Evolutionary conservation across 2,329 filamentous ascomycete species (phyloP).

Genomic region (Aspergillus sp.): DNA sequence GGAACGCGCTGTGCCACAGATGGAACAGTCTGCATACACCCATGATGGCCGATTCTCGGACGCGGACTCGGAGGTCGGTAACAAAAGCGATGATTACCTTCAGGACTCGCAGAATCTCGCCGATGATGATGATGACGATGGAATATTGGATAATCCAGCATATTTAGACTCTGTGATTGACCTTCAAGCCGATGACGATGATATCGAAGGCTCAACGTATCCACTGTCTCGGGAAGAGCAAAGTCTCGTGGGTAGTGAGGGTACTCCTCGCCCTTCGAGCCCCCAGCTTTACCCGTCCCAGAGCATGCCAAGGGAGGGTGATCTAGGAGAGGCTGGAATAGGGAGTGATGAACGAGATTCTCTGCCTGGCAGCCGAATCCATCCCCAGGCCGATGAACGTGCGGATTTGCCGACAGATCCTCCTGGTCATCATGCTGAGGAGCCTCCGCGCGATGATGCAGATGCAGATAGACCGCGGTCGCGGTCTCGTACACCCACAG

Average conservation of each 20-base stretch:
- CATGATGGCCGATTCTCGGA: constrained; percentile 36
- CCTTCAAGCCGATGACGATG: constrained; percentile 26
- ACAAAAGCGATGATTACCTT: constrained; percentile 15
- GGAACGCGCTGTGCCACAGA: constrained; percentile 5
- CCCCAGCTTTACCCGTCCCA: constrained; percentile 8
- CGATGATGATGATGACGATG: constrained; percentile 15
- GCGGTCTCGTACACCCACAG: constrained; percentile 7
- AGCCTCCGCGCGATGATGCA: background rate
- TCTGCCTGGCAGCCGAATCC: constrained; percentile 2
- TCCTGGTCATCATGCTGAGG: background rate
- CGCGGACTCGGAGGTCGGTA: constrained; percentile 31
- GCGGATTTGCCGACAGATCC: background rate
- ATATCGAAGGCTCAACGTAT: constrained; percentile 18
- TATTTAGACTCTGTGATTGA: constrained; percentile 34
- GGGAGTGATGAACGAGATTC: background rate
- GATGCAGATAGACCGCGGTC: constrained; percentile 1
- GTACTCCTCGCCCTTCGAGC: constrained; percentile 12
- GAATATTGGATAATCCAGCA: constrained; percentile 27
- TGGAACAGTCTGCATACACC: constrained; percentile 28
- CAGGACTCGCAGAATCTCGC: constrained; percentile 21
- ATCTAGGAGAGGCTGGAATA: constrained; percentile 3
- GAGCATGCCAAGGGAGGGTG: background rate
- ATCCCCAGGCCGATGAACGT: constrained; percentile 1
- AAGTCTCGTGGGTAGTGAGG: constrained; percentile 4
- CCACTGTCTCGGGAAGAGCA: constrained; percentile 6